phyloP scores from a whole-genome alignment of 1,284 basidiomycete genomes.

The Microbotryum scabiosae region DNA sequence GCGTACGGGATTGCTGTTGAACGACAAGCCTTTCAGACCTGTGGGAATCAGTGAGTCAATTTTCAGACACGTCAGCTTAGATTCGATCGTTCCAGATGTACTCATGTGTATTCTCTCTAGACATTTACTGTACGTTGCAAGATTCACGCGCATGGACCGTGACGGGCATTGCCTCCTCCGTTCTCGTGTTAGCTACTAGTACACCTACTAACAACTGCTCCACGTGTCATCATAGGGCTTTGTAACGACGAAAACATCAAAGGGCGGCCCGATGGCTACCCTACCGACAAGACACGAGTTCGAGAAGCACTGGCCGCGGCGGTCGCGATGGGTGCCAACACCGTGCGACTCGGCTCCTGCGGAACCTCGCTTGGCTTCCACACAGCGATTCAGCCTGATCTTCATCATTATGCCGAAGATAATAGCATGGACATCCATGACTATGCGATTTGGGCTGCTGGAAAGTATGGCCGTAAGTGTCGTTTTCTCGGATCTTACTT shows the following conservation, averaged over 20 bases:
- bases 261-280: background rate
- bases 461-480: conserved; percentile 11
- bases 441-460: conserved; percentile 19
- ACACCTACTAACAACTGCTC: too few species aligned
- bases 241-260: conserved; percentile 17
- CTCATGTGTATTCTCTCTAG: background rate
- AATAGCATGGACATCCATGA: conserved; percentile 1
- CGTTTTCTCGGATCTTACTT: too few species aligned
- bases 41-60: conserved; percentile 21
- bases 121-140: conserved; percentile 6
- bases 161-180: too few species aligned
- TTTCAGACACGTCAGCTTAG: too few species aligned
- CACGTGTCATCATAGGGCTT: background rate
- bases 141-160: too few species aligned
- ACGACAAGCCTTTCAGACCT: conserved; percentile 5
- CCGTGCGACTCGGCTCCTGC: conserved; percentile 9
- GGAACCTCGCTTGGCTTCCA: conserved; percentile 10
- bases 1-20: conserved; percentile 3
- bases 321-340: conserved; percentile 26
- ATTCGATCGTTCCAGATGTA: background rate
- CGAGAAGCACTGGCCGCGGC: conserved; percentile 23
- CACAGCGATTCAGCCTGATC: too few species aligned
- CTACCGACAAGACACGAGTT: conserved; percentile 22
- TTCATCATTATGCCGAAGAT: too few species aligned
- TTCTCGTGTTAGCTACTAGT: background rate